Conservation (phyloP, 164 flowering plant species). For the Nymphaea colorata region DNA sequence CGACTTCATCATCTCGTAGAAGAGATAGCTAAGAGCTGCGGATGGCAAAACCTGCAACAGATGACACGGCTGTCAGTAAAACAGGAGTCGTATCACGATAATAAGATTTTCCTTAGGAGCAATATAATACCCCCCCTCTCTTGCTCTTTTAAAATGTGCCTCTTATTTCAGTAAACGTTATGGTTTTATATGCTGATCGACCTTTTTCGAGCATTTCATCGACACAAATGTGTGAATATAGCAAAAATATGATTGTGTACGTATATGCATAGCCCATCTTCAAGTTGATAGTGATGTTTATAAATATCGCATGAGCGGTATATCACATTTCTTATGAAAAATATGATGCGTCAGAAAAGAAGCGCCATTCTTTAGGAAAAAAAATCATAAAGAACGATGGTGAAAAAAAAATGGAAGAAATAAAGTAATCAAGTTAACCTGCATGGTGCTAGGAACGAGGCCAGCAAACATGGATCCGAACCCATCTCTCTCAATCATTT, state of each 20-base stretch:
- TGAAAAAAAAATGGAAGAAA: neutral
- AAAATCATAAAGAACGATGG: neutral
- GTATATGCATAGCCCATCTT: too few species aligned
- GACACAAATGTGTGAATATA: neutral
- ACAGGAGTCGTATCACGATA: neutral
- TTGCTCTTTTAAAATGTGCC: neutral
- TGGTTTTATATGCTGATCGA: neutral
- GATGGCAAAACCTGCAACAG: constrained; percentile 11
- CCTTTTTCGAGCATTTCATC: neutral
- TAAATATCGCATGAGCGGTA: neutral
- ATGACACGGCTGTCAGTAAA: neutral
- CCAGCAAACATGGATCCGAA: constrained; percentile 10
- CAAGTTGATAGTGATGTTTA: neutral
- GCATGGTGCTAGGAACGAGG: constrained; percentile 10
- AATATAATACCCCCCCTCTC: neutral
- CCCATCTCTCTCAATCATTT: constrained; percentile 8
- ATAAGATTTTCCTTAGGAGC: neutral
- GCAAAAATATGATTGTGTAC: neutral
- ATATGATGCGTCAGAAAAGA: neutral
- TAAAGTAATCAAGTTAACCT: constrained; percentile 3
- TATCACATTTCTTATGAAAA: neutral
- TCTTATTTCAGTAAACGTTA: neutral
- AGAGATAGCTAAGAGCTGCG: constrained; percentile 6
- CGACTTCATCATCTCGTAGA: constrained; percentile 10
- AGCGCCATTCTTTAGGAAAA: neutral